Evolutionary conservation across 306 rosid genomes (phyloP).

Genomic region (Gleditsia sinensis): DNA sequence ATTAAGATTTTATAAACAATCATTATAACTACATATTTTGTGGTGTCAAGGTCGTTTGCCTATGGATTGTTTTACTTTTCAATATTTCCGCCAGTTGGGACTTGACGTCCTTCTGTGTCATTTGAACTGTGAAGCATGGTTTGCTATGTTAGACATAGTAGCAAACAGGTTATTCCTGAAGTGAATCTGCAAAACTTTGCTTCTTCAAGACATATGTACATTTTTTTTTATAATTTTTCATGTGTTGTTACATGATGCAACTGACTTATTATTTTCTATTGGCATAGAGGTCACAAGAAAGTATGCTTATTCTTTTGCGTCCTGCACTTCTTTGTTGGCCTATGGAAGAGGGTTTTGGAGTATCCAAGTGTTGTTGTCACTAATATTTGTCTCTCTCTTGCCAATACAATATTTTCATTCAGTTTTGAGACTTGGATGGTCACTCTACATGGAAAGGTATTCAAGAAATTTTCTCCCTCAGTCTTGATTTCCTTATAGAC

Average conservation of each 20-base stretch:
- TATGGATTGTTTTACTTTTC: conserved; percentile 15
- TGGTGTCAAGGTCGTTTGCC: not conserved
- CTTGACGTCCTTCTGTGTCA: conserved; percentile 21
- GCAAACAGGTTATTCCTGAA: conserved; percentile 23
- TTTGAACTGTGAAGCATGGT: conserved; percentile 28
- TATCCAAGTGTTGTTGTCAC: conserved; percentile 66
- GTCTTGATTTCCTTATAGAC: conserved; percentile 28
- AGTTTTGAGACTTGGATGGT: conserved; percentile 96
- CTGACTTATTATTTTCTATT: conserved; percentile 31
- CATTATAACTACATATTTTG: conserved; percentile 20
- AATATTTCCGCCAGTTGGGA: conserved; percentile 8
- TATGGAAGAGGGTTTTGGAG: conserved; percentile 68
- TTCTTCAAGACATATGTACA: not conserved
- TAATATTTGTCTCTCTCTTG: conserved; percentile 67
- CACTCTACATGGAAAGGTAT: conserved; percentile 85
- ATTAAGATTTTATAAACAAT: not conserved
- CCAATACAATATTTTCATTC: conserved; percentile 75
- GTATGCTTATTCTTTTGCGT: conserved; percentile 68
- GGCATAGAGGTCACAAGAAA: conserved; percentile 83
- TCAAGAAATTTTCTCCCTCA: conserved; percentile 23
- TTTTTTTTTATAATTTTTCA: conserved; percentile 20
- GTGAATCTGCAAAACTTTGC: conserved; percentile 25
- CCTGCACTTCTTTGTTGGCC: conserved; percentile 68
- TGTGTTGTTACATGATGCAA: conserved; percentile 26
- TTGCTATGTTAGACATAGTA: conserved; percentile 14